phyloP scores from a whole-genome alignment of 2,329 filamentous ascomycete genomes.

The Metarhizium album region DNA sequence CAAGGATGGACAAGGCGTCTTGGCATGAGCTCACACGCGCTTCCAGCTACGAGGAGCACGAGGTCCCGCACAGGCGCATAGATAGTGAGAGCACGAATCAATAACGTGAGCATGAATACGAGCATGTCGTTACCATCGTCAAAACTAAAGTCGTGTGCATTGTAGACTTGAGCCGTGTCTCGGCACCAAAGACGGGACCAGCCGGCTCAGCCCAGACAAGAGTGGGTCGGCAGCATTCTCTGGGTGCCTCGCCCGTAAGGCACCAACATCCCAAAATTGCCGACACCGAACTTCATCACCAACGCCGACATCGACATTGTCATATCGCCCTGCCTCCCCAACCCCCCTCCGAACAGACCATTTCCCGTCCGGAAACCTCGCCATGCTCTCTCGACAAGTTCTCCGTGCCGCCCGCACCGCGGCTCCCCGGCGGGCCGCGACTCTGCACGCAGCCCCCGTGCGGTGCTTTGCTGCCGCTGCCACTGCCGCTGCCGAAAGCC shows the following conservation, averaged over 20 bases:
- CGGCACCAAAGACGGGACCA: background rate
- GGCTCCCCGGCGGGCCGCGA: slow-evolving; percentile 46
- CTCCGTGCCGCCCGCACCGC: slow-evolving; percentile 45
- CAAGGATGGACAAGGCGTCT: background rate
- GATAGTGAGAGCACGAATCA: background rate
- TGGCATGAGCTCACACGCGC: background rate
- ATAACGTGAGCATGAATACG: background rate
- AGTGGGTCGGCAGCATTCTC: slow-evolving; percentile 7
- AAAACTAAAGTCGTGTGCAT: background rate
- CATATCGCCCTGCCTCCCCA: slow-evolving; percentile 15
- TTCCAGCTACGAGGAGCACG: background rate
- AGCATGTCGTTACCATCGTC: background rate
- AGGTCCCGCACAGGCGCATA: background rate
- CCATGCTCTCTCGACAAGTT: slow-evolving; percentile 52
- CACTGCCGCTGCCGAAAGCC: slow-evolving; percentile 59
- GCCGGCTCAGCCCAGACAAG: background rate
- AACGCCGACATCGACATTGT: slow-evolving; percentile 16
- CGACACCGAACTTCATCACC: slow-evolving; percentile 25
- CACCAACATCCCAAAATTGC: slow-evolving; percentile 33
- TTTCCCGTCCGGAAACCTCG: slow-evolving; percentile 10
- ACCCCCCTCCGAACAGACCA: slow-evolving; percentile 10
- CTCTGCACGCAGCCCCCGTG: slow-evolving; percentile 38
- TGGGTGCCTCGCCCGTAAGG: slow-evolving; percentile 30
- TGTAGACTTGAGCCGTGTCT: background rate
- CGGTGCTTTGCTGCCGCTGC: slow-evolving; percentile 82